Evolutionary conservation across 345 rosid species (phyloP), one percentile per base, ranked within the genome.

Genomic region (Clausena lansium): DNA sequence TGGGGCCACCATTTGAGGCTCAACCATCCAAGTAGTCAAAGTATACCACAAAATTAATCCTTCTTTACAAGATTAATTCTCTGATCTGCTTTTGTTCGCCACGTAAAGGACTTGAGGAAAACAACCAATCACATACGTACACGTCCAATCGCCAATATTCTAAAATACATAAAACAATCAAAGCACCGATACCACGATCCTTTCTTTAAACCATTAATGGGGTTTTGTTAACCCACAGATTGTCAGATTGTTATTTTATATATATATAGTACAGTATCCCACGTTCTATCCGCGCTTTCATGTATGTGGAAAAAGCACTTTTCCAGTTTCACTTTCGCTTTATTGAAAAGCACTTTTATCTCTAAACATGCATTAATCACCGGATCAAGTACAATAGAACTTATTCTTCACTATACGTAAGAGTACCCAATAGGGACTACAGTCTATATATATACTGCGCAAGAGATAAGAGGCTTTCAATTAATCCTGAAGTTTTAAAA

Each of bases 191-290:
- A 5, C 35, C 27, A 25, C 38, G 25, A 52, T 25, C 65, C 9
- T 66, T 39, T 19, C 28, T 50, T 28, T 25, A 41, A n/a, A 19
- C 76, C 20, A 62, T n/a, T 36, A 47, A 32, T 30, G 32, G 32
- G 2, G 60, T 77, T 69, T 24, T 38, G n/a, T 69, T 24, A 7
- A 28, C 14, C 82, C 78, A 61, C 75, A 67, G 58, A 59, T 58
- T 59, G 2, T 10, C 5, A 38, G 52, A 3, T 36, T 8, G 27
- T 33, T 24, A 7, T 5, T 11, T 15, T 3, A 11, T n/a, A n/a
- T n/a, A n/a, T n/a, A 2, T 30, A 30, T 30, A 30, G 17, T 13
- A 13, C 0, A 41, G 55, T 50, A 15, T 22, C 57, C 57, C 57
- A 17, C 57, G 57, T 7, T 52, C 4, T 52, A 55, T 0, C 36